phyloP scores from a whole-genome alignment of 2,329 filamentous ascomycete species.

The Aspergillus vadensis region DNA sequence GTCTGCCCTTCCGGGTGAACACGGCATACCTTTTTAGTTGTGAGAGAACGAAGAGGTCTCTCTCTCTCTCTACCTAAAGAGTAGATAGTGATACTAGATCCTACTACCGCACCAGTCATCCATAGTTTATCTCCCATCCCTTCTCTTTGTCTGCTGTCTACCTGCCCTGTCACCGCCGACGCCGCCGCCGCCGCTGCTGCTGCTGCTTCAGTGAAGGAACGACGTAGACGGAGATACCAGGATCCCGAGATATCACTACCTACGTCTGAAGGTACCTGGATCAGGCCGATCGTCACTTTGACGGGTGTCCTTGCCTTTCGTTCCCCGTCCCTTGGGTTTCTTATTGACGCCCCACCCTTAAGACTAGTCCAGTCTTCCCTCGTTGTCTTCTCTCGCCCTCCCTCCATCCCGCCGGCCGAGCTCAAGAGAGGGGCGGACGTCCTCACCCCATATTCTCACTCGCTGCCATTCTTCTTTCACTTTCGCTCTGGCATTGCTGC shows the following conservation, averaged over 20 bases:
- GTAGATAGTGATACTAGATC: neutral
- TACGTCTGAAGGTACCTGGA: neutral
- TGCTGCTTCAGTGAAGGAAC: neutral
- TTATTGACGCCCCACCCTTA: neutral
- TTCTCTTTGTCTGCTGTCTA: neutral
- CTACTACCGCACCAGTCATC: neutral
- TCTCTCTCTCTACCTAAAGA: neutral
- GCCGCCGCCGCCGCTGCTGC: too few relatives aligned
- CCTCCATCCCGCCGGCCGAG: neutral
- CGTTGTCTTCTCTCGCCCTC: neutral
- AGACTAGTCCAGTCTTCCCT: neutral
- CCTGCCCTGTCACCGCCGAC: neutral
- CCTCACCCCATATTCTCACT: neutral
- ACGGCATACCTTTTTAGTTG: neutral
- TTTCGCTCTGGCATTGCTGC: slow-evolving; percentile 5
- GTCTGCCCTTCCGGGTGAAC: slow-evolving; percentile 8
- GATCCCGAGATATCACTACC: neutral
- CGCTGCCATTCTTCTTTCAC: neutral
- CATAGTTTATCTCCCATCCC: too few relatives aligned
- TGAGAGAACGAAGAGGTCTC: neutral
- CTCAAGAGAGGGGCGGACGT: slow-evolving; percentile 1
- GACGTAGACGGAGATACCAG: neutral
- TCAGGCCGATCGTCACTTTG: slow-evolving; percentile 4
- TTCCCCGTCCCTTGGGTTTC: neutral
- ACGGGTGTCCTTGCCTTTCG: neutral